Evolutionary conservation across 1,284 basidiomycete species (phyloP).

Genomic region (Phaffia rhodozyma): DNA sequence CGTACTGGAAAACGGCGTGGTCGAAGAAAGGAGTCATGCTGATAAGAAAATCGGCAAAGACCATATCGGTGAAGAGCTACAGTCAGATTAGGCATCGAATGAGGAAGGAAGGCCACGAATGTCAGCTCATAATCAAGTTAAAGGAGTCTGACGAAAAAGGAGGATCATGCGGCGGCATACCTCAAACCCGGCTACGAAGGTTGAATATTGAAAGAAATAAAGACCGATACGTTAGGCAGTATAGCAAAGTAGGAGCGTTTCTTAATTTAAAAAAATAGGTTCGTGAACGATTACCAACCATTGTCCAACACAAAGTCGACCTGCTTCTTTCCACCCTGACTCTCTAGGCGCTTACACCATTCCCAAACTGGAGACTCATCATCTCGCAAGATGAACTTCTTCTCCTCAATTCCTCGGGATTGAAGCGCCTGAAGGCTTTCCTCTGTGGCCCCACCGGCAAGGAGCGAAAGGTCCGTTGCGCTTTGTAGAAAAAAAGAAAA

Average conservation of each 20-base stretch:
- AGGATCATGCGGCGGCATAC: slow-evolving; percentile 31
- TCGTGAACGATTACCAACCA: slow-evolving; percentile 40
- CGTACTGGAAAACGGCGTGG: slow-evolving; percentile 78
- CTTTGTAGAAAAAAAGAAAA: slow-evolving; percentile 49
- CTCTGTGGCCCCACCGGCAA: slow-evolving; percentile 34
- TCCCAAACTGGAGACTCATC: slow-evolving; percentile 69
- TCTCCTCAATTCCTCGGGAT: slow-evolving; percentile 58
- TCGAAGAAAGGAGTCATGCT: slow-evolving; percentile 71
- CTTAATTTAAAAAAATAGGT: not conserved
- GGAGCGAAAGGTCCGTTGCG: slow-evolving; percentile 46
- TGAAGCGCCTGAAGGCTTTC: slow-evolving; percentile 76
- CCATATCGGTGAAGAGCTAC: slow-evolving; percentile 81
- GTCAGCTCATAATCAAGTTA: too few relatives aligned
- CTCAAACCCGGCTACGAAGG: slow-evolving; percentile 68
- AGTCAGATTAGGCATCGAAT: not conserved
- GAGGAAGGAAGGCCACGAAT: too few relatives aligned
- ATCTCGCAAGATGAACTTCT: slow-evolving; percentile 69
- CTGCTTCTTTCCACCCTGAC: slow-evolving; percentile 40
- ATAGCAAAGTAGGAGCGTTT: not conserved
- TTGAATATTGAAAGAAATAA: not conserved
- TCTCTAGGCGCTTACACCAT: slow-evolving; percentile 43
- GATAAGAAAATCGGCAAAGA: slow-evolving; percentile 87
- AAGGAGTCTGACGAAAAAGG: not conserved
- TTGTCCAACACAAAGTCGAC: slow-evolving; percentile 91
- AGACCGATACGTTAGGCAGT: not conserved